phyloP scores from a whole-genome alignment of 106 monocot species.

The Allium cepa region DNA sequence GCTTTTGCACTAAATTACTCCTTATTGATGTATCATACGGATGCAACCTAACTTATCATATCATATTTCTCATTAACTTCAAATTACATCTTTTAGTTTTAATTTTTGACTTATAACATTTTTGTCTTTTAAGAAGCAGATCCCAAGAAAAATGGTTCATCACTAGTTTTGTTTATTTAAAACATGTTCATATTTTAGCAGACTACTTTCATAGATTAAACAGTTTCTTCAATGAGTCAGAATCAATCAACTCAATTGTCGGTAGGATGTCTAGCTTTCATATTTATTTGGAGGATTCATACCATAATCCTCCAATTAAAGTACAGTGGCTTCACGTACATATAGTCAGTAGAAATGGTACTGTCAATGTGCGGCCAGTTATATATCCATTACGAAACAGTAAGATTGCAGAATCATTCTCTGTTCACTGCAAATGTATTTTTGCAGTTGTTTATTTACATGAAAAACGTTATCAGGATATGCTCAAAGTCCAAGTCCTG shows the following conservation, averaged over 20 bases:
- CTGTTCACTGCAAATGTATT: not conserved
- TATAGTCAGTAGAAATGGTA: too few species aligned
- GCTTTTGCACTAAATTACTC: too few species aligned
- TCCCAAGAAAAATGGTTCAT: too few species aligned
- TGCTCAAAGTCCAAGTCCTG: too few species aligned
- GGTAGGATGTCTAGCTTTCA: too few species aligned
- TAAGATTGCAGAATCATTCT: conserved; percentile 13
- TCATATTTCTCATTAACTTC: too few species aligned
- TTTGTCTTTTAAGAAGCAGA: too few species aligned
- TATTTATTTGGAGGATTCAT: conserved; percentile 61
- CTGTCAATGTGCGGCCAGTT: conserved; percentile 19
- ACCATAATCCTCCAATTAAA: conserved; percentile 64
- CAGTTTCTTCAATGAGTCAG: conserved; percentile 82
- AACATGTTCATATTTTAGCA: conserved; percentile 10
- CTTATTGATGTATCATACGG: too few species aligned
- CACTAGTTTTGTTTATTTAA: too few species aligned
- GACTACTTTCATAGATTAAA: conserved; percentile 81
- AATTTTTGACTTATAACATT: not conserved
- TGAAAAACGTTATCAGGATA: conserved; percentile 6
- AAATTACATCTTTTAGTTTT: too few species aligned
- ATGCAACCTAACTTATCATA: too few species aligned
- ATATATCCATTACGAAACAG: conserved; percentile 51
- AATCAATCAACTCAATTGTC: conserved; percentile 38
- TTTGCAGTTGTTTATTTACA: not conserved
- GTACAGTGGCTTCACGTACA: conserved; percentile 33